Evolutionary conservation across 1,139 yeast genomes (phyloP), one percentile per base, ranked within the genome.

Genomic region (Sugiyamaella neomexicana): DNA sequence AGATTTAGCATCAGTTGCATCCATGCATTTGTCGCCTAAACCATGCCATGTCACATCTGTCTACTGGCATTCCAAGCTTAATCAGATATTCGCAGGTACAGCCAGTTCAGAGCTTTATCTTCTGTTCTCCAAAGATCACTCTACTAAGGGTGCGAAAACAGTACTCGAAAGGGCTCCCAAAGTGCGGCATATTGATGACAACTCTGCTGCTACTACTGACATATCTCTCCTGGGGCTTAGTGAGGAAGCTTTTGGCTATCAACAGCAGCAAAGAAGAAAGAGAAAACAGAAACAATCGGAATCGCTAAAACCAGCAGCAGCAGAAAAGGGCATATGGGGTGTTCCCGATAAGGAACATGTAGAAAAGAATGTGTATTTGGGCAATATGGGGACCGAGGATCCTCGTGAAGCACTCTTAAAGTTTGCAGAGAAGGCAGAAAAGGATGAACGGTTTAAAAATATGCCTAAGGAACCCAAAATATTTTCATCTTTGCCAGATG

Each of bases 31-130:
- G 23, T 41, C 51, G 2, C 29, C 59, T 15, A 13, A 29, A 13
- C 40, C 46, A 12, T 47, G 38, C 17, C 34, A 55, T 2, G 60
- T 71, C 2, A 67, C 72, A 0, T 56, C 65, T 2, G 55, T 70
- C 9, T 55, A 62, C 20, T 74, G 75, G 75, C 64, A 65, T 50
- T 37, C 59, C 2, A 45, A 44, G 2, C 63, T 65, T 2, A 69
- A 75, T 52, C 76, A 75, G 53, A 70, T 77, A 16, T 63, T 70
- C 27, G 62, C 69, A 3, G 78, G 78, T 3, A 62, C 65, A 1
- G 54, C 66, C 1, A 54, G 62, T 29, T 78, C 78, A 1, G 50
- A 58, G 0, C 46, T 73, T 0, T 59, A 60, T 13, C 59, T 72
- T 1, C 57, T 75, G n/a, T 75, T 75, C 51, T 62, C 72, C 3